phyloP scores from a whole-genome alignment of 2,329 filamentous ascomycete species.

The Colletotrichum lindemuthianum region DNA sequence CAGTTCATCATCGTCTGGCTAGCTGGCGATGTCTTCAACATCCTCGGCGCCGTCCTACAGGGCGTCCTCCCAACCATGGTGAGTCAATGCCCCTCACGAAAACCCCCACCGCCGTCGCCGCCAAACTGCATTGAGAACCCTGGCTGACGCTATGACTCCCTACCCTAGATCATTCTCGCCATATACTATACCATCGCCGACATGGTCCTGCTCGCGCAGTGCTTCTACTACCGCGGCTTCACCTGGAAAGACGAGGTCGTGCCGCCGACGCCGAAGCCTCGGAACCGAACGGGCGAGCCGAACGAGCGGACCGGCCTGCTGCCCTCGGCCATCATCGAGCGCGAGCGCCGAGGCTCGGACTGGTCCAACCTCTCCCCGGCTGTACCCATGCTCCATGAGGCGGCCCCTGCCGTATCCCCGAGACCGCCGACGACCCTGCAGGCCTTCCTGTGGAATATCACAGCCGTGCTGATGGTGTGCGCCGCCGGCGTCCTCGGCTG shows the following conservation, averaged over 20 bases:
- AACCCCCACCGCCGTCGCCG: background rate
- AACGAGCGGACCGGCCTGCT: slow-evolving; percentile 66
- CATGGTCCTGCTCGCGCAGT: slow-evolving; percentile 86
- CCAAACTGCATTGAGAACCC: slow-evolving; percentile 27
- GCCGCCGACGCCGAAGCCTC: slow-evolving; percentile 52
- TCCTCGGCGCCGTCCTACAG: slow-evolving; percentile 90
- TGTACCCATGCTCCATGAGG: slow-evolving; percentile 73
- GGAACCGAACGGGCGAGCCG: slow-evolving; percentile 48
- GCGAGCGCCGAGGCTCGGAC: slow-evolving; percentile 61
- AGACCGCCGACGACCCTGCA: slow-evolving; percentile 64
- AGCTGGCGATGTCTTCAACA: slow-evolving; percentile 94
- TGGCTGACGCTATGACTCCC: slow-evolving; percentile 26
- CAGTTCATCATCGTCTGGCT: slow-evolving; percentile 96
- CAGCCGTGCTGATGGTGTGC: slow-evolving; percentile 83
- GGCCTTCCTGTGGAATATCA: slow-evolving; percentile 75
- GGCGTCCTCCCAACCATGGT: slow-evolving; percentile 94
- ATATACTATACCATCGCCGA: slow-evolving; percentile 95
- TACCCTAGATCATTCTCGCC: slow-evolving; percentile 78
- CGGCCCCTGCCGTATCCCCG: slow-evolving; percentile 55
- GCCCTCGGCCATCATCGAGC: slow-evolving; percentile 37
- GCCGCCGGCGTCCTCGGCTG: slow-evolving; percentile 86
- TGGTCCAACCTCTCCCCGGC: slow-evolving; percentile 80
- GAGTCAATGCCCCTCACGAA: slow-evolving; percentile 37
- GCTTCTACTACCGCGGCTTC: slow-evolving; percentile 95
- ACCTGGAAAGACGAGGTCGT: slow-evolving; percentile 67